Conservation (phyloP, 768 basidiomycete species). For the Mycena metata region DNA sequence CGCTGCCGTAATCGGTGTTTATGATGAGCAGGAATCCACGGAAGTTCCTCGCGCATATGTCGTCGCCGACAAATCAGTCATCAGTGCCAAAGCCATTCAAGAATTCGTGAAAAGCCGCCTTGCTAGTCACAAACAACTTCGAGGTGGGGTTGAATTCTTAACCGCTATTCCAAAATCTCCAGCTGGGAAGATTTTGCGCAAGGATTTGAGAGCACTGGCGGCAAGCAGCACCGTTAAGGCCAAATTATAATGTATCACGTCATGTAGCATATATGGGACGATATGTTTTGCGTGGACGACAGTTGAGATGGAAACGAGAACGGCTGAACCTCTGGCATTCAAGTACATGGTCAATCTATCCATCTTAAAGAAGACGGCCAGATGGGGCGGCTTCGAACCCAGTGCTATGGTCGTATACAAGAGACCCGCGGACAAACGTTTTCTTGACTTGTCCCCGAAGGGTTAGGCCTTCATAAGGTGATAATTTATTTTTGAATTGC, state of each 20-base stretch:
- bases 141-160: constrained; percentile 30
- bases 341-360: background rate
- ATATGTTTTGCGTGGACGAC: background rate
- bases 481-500: constrained; percentile 94
- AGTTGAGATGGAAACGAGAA: constrained; percentile 4
- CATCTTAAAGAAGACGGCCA: constrained; percentile 30
- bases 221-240: constrained; percentile 3
- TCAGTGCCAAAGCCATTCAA: constrained; percentile 28
- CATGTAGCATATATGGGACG: background rate
- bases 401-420: constrained; percentile 68
- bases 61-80: constrained; percentile 23
- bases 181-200: constrained; percentile 37
- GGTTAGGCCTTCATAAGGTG: constrained; percentile 85
- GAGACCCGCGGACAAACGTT: constrained; percentile 83
- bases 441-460: constrained; percentile 80
- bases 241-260: constrained; percentile 20
- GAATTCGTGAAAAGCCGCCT: constrained; percentile 32
- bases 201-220: constrained; percentile 33
- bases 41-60: constrained; percentile 41
- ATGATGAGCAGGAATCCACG: constrained; percentile 22
- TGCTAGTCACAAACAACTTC: constrained; percentile 31
- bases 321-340: background rate
- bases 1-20: constrained; percentile 46
- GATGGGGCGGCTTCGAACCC: constrained; percentile 33
- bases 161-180: constrained; percentile 33